Evolutionary conservation across 805 yeast genomes (phyloP), one percentile per base, ranked within the genome.

Genomic region (Saccharomycopsis fodiens): DNA sequence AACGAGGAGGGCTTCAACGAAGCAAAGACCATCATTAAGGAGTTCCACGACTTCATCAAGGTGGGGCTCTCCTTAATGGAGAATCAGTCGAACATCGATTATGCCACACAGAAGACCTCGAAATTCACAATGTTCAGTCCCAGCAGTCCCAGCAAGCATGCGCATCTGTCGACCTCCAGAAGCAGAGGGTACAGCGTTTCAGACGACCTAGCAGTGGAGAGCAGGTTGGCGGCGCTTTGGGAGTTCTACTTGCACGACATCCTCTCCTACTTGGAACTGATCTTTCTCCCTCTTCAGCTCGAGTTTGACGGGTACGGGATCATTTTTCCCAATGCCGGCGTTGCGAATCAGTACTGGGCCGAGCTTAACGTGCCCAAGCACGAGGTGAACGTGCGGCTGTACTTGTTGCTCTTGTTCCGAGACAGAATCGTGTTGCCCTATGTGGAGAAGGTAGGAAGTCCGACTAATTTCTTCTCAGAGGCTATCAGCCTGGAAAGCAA

Each of bases 191-290:
- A 12, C 8, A 22, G 37, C 13, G 38, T 37, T 4, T 13, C 20
- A 16, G 31, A 36, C 12, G 32, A 34, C 16, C 39, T 44, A 12
- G 50, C 45, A 31, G 21, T 39, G 6, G 54, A 51, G 39, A 51
- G 36, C 34, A 20, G 39, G 55, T 63, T 63, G 6, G 64, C 72
- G 2, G 55, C 67, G 1, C 65, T 77, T 2, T 82, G 88, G 88
- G 70, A 69, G 15, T 62, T 63, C 21, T 82, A 81, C 57, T 74
- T 72, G 51, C 65, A 66, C n/a, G 69, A 72, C 32, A 70, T 78
- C 2, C 68, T 74, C 42, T 78, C 77, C 44, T 78, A 78, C 54
- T 62, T 81, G 16, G 73, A 78, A 48, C 83, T 83, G 0, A 70
- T 78, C 0, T 71, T 82, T 40, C 52, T 79, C 29, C 89, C 89